Base-by-base conservation (phyloP, 192 early-diverging fungal species). In the Linnemannia zychae region DNA sequence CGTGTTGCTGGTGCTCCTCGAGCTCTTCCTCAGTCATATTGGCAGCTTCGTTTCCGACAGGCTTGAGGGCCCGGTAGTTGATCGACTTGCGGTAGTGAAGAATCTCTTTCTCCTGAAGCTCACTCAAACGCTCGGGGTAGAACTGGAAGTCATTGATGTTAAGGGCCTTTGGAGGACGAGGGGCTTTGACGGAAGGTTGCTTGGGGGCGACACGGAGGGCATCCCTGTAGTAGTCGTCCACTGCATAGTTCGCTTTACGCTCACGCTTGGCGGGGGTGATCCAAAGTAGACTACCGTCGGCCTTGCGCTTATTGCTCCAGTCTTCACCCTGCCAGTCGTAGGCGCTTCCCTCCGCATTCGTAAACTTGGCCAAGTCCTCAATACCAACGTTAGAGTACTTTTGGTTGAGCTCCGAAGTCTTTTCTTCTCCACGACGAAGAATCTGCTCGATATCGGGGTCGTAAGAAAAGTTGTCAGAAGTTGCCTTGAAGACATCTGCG, bases 301-400 rank as follows among this genome's bases (percentile, higher is more conserved):
- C 90, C 76, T 92, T 93, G 36, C 90, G 75, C 79, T 95, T 96
- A 81, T 92, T 90, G 57, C 96, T 92, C 93, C 97, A 99, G 91
- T 99, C 96, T 75, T 98, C 93, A 24, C 98, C 98, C 76, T 99
- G 95, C 98, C 98, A 98, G 79, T 98, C 93, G 82, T 98, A 98
- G 4, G 96, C 96, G 67, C 92, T 94, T 57, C 89, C 90, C 38
- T 85, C 83, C 53, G 93, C 93, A 37, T 92, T 91, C 20, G 93
- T 94, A 88, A 98, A 99, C 60, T 96, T 97, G 76, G 97, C 94
- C 24, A 99, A 91, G 78, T 99, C 98, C 70, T 98, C 97, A 38
- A 99, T 90, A 9, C 97, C 97, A 87, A 96, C 92, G 74, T 94
- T 94, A 22, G 95, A 92, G 85, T 97, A 99, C 87, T 98, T 99